These are phyloP conservation scores for Coniosporium apollinis DNA, from an alignment of 495 filamentous ascomycete genomes.

Conservation along the genomic window DNA sequence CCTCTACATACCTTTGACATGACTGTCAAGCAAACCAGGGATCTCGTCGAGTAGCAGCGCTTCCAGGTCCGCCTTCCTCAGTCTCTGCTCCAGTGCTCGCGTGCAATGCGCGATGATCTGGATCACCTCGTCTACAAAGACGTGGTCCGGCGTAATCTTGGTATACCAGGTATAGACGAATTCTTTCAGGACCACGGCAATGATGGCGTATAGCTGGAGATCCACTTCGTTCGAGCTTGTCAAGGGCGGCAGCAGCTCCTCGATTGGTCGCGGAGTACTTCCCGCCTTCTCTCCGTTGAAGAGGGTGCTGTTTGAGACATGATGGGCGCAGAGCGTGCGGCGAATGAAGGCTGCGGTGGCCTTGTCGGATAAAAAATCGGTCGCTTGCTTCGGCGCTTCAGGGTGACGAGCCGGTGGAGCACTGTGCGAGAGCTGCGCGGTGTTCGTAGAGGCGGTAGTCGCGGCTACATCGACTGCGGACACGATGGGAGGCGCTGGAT, in stretches of 20 bases:
- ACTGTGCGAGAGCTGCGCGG: no score
- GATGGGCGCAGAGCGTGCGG: constrained; percentile 43
- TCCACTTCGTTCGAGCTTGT: constrained; percentile 89
- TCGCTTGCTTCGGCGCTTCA: constrained; percentile 8
- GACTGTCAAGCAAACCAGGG: constrained; percentile 61
- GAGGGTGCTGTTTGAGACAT: constrained; percentile 22
- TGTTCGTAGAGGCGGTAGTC: no score
- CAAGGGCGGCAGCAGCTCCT: constrained; percentile 74
- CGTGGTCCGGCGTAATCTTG: constrained; percentile 77
- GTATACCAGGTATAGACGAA: constrained; percentile 86
- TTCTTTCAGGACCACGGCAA: constrained; percentile 75
- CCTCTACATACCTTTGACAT: constrained; percentile 54
- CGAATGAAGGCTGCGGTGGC: constrained; percentile 44
- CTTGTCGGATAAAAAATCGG: constrained; percentile 35
- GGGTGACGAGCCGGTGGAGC: no score
- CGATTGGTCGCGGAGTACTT: constrained; percentile 37
- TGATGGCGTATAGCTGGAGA: constrained; percentile 75
- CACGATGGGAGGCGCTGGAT: no score
- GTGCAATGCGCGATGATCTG: constrained; percentile 83
- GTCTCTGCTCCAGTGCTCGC: constrained; percentile 63
- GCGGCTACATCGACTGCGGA: no score
- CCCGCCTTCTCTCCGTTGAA: constrained; percentile 15
- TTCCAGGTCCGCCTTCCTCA: constrained; percentile 68
- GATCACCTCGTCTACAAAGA: constrained; percentile 71
- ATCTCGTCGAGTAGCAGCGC: constrained; percentile 77